phyloP scores from a whole-genome alignment of 225 moss, liverwort and hornwort genomes.

The Pleurozium schreberi region DNA sequence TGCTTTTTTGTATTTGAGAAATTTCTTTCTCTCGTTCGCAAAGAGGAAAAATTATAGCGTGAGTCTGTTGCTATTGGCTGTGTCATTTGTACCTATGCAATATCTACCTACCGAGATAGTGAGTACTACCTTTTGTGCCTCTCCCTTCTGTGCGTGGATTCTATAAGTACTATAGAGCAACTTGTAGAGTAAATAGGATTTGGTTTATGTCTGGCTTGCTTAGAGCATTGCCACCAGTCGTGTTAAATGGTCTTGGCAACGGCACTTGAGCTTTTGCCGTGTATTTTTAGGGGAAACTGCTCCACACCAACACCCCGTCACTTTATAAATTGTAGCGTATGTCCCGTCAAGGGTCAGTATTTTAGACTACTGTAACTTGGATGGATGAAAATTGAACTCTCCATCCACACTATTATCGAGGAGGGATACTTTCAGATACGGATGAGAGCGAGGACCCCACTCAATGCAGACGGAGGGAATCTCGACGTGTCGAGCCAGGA shows the following conservation, averaged over 20 bases:
- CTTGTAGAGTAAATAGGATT: background rate
- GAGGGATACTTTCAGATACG: background rate
- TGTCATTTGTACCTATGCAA: background rate
- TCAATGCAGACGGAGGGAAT: background rate
- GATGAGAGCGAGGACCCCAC: background rate
- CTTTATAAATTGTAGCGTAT: too few relatives aligned
- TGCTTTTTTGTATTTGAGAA: background rate
- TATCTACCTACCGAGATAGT: background rate
- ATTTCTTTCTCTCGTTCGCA: too few relatives aligned
- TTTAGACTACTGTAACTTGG: background rate
- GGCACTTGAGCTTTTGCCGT: too few relatives aligned
- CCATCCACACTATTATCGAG: background rate
- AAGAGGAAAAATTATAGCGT: too few relatives aligned
- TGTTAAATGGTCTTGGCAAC: too few relatives aligned
- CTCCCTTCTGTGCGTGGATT: background rate
- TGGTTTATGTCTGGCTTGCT: background rate
- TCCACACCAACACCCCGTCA: too few relatives aligned
- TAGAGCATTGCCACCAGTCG: too few relatives aligned
- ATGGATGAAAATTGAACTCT: background rate
- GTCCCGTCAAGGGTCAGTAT: background rate
- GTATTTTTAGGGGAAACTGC: too few relatives aligned
- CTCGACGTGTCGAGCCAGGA: background rate
- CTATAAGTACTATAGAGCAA: background rate
- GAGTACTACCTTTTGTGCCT: background rate
- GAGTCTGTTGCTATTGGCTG: too few relatives aligned